phyloP scores from a whole-genome alignment of 2,329 filamentous ascomycete species.

The Rosellinia necatrix region DNA sequence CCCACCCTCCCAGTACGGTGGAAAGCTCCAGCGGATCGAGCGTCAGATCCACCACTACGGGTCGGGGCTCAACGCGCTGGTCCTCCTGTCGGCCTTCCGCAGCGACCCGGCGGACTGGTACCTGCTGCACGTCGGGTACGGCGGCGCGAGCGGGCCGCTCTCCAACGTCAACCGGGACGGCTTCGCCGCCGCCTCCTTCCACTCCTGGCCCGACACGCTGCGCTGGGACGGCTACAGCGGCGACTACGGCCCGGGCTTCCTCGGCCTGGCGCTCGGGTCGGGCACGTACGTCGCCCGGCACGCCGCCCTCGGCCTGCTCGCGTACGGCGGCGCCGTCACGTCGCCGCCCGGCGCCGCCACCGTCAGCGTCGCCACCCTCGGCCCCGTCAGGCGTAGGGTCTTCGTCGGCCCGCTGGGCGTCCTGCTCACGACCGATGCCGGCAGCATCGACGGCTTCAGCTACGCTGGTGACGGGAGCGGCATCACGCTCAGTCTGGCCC shows the following conservation, averaged over 20 bases:
- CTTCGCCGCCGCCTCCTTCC: constrained; percentile 60
- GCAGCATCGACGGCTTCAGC: constrained; percentile 45
- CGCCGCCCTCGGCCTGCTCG: constrained; percentile 50
- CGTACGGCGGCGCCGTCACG: constrained; percentile 52
- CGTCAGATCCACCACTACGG: constrained; percentile 66
- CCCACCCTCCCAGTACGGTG: no score
- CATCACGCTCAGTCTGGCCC: constrained; percentile 39
- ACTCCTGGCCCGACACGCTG: constrained; percentile 60
- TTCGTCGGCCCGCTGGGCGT: constrained; percentile 54
- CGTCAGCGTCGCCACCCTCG: constrained; percentile 47
- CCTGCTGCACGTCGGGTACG: constrained; percentile 58
- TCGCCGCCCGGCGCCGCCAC: constrained; percentile 27
- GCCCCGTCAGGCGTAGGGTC: constrained; percentile 52
- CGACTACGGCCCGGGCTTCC: constrained; percentile 61
- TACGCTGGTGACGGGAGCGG: constrained; percentile 38
- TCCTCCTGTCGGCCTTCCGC: constrained; percentile 57
- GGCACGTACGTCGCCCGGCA: constrained; percentile 55
- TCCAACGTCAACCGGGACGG: constrained; percentile 61
- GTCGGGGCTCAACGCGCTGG: constrained; percentile 60
- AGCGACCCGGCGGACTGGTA: constrained; percentile 52
- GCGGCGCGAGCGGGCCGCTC: constrained; percentile 56
- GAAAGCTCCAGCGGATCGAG: constrained; percentile 49
- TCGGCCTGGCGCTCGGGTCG: constrained; percentile 56
- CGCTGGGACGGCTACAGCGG: constrained; percentile 61
- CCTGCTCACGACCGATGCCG: constrained; percentile 49